These are phyloP conservation scores for Entonaema liquescens DNA, from an alignment of 495 filamentous ascomycete species.

Conservation along the genomic window DNA sequence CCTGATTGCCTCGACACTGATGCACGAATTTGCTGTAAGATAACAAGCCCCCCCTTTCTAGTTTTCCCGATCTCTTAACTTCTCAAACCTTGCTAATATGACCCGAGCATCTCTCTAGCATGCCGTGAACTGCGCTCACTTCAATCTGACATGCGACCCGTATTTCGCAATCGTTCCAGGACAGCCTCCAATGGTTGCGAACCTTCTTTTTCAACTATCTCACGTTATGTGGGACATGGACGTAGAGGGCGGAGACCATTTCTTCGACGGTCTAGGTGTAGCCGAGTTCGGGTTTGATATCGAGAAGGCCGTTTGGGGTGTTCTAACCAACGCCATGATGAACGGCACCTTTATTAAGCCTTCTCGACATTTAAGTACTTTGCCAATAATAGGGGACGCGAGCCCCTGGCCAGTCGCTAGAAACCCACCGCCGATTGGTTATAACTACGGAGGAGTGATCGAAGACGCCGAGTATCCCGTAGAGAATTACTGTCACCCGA, in stretches of 20 bases:
- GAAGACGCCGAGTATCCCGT: neutral
- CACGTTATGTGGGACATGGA: conserved; percentile 5
- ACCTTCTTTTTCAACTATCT: neutral
- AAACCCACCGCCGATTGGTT: neutral
- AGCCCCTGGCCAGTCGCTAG: neutral
- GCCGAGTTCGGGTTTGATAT: conserved; percentile 42
- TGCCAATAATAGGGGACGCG: conserved; percentile 1
- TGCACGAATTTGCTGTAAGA: conserved; percentile 49
- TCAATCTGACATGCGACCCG: neutral
- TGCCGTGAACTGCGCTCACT: conserved; percentile 24
- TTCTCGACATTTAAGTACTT: neutral
- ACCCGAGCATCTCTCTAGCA: too few relatives aligned
- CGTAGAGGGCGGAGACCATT: conserved; percentile 19
- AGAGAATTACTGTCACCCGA: conserved; percentile 7
- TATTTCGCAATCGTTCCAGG: neutral
- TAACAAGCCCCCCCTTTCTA: neutral
- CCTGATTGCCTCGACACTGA: conserved; percentile 38
- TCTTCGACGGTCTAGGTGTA: conserved; percentile 1
- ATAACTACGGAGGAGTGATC: neutral
- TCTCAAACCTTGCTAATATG: too few relatives aligned
- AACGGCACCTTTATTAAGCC: neutral
- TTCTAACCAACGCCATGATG: neutral
- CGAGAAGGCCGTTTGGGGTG: conserved; percentile 34
- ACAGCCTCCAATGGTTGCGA: neutral
- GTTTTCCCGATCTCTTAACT: neutral